phyloP scores from a whole-genome alignment of 2,329 filamentous ascomycete species.

The Dactylellina haptotyla region DNA sequence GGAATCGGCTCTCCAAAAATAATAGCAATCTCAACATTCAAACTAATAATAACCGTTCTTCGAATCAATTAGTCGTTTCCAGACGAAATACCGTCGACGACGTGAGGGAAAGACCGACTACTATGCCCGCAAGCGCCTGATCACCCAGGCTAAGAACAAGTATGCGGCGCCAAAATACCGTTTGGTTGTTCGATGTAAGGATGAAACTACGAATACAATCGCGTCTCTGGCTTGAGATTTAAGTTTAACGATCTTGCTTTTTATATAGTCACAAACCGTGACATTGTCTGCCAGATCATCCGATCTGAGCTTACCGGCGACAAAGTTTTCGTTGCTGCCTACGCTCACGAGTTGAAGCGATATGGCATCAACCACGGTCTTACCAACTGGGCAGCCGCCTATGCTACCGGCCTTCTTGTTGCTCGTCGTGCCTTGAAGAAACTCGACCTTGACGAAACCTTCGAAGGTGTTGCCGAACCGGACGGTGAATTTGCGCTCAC shows the following conservation, averaged over 20 bases:
- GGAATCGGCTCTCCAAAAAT: too few species aligned
- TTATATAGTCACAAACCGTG: constrained; percentile 45
- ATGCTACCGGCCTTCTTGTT: constrained; percentile 94
- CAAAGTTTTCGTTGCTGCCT: constrained; percentile 93
- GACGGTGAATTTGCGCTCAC: constrained; percentile 96
- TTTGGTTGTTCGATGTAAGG: constrained; percentile 84
- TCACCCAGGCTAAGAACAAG: constrained; percentile 99
- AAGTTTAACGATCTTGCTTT: neutral
- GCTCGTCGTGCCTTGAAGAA: constrained; percentile 97
- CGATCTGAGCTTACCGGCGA: constrained; percentile 95
- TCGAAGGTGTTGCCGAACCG: constrained; percentile 94
- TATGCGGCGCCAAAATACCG: constrained; percentile 99
- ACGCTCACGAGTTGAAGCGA: constrained; percentile 95
- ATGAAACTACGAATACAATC: neutral
- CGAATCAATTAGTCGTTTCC: constrained; percentile 79
- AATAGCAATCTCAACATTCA: constrained; percentile 55
- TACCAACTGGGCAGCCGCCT: constrained; percentile 99
- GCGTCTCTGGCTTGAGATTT: neutral
- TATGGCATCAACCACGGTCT: constrained; percentile 99
- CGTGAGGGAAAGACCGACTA: constrained; percentile 98
- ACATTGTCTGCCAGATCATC: constrained; percentile 98
- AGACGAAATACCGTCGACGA: constrained; percentile 99
- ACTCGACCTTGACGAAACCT: constrained; percentile 92
- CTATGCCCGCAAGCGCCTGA: constrained; percentile 99
- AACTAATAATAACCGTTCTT: constrained; percentile 55